phyloP scores from a whole-genome alignment of 257 asterid species.

The Buddleja alternifolia region DNA sequence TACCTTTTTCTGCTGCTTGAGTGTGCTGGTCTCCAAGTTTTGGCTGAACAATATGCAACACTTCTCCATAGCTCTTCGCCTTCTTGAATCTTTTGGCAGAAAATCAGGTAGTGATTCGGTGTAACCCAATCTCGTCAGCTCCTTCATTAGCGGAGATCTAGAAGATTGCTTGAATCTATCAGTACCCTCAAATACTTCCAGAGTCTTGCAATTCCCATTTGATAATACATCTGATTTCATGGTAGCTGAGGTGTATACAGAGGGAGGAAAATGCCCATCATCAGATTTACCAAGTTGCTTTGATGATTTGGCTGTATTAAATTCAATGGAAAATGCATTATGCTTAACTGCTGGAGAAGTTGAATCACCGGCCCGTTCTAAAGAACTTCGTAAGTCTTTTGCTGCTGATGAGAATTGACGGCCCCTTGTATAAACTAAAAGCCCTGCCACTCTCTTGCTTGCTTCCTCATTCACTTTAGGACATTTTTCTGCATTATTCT shows the following conservation, averaged over 20 bases:
- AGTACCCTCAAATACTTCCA: slow-evolving; percentile 33
- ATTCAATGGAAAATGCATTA: slow-evolving; percentile 26
- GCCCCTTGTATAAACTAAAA: slow-evolving; percentile 40
- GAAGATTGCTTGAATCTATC: slow-evolving; percentile 39
- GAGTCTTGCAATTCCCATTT: slow-evolving; percentile 31
- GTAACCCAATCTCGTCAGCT: slow-evolving; percentile 69
- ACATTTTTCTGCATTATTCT: slow-evolving; percentile 35
- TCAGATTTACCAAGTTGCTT: slow-evolving; percentile 31
- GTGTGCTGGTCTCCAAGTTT: slow-evolving; percentile 53
- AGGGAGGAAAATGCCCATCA: slow-evolving; percentile 28
- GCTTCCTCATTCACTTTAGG: slow-evolving; percentile 33
- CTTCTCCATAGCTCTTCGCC: slow-evolving; percentile 41
- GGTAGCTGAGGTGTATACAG: slow-evolving; percentile 29
- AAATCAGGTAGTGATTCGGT: slow-evolving; percentile 53
- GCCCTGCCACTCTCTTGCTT: slow-evolving; percentile 33
- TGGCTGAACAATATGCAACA: slow-evolving; percentile 74
- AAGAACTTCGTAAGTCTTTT: slow-evolving; percentile 32
- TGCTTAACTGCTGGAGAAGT: slow-evolving; percentile 30
- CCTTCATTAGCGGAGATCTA: slow-evolving; percentile 62
- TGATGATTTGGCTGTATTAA: slow-evolving; percentile 34
- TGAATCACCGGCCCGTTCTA: slow-evolving; percentile 25
- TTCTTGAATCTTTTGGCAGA: slow-evolving; percentile 62
- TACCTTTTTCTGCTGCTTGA: slow-evolving; percentile 71
- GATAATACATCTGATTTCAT: slow-evolving; percentile 31
- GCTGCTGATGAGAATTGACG: slow-evolving; percentile 33